A percentile compares a stretch with the other conserved stretches of the same genome.
Evolutionary conservation across 2,329 filamentous ascomycete genomes (phyloP).

Genomic region (Knoxdaviesia proteae): DNA sequence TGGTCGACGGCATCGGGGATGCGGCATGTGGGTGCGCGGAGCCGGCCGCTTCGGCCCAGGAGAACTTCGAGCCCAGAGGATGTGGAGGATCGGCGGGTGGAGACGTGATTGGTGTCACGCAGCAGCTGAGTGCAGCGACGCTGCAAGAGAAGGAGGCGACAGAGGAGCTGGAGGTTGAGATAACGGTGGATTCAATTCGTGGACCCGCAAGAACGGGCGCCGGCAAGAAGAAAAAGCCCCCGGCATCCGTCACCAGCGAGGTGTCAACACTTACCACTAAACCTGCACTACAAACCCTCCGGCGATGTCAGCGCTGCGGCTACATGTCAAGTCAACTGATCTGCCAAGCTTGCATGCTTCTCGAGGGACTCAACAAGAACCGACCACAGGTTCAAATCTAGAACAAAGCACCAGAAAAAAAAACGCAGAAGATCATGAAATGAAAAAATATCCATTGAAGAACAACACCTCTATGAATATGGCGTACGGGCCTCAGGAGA

Average conservation of each 20-base stretch:
- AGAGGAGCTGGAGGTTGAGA: conserved; percentile 12
- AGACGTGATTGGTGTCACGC: too few species aligned
- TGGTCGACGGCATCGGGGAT: conserved; percentile 26
- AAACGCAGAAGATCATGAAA: conserved; percentile 6
- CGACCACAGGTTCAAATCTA: conserved; percentile 34
- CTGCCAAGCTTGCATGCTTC: conserved; percentile 79
- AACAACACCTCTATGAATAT: background rate
- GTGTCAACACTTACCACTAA: background rate
- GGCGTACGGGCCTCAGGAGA: too few species aligned
- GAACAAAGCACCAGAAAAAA: too few species aligned
- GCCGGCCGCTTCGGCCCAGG: background rate
- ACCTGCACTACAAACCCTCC: conserved; percentile 48
- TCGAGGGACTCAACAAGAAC: conserved; percentile 80
- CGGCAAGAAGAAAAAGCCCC: too few species aligned
- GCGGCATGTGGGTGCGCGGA: background rate
- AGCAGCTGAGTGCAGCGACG: conserved; percentile 8
- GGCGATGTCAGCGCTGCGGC: conserved; percentile 70
- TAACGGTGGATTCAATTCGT: conserved; percentile 6
- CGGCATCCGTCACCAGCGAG: too few species aligned
- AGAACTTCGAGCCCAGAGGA: too few species aligned
- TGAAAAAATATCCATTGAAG: conserved; percentile 3
- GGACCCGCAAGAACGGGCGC: too few species aligned
- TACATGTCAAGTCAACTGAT: conserved; percentile 89
- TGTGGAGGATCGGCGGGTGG: too few species aligned
- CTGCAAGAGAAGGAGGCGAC: conserved; percentile 8